Base-by-base conservation (phyloP, 495 filamentous ascomycete species). In the Penicillium odoratum region DNA sequence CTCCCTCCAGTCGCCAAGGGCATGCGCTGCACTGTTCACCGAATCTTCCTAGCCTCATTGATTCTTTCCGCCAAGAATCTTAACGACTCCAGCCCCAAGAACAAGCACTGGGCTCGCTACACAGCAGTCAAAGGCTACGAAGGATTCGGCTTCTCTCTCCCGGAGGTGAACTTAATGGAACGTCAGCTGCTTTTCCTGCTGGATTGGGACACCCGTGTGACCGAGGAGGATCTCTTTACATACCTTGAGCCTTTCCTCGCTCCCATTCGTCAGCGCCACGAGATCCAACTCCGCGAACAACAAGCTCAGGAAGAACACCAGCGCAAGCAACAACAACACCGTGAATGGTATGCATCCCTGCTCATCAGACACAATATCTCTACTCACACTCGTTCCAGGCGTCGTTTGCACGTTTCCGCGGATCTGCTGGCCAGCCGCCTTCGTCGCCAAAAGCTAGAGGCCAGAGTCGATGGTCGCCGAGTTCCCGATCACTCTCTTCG, bases 61-160 rank as follows among this genome's bases (percentile, higher is more conserved):
- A 91, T 91, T 59, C 82, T 91, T 30, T 85, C 88, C 8, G 88
- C 88, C 8, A 91, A 91, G 81, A 89, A 91, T 67, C 71, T 91
- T 47, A 91, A 91, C 65, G 88, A 91, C 77, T 96, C 93, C 48
- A 96, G 92, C 28, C 94, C 95, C 51, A 98, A 98, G 87, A 98
- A 98, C 83, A 98, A 97, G 85, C 94, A 98, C 80, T 98, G 94
- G 94, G 92, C 94, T 29, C 85, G 83, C 57, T 98, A 98, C 80
- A 93, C 89, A 51, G 73, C 76, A 42, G 86, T 94, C 56, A 84
- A 87, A 62, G 87, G 86, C 48, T 88, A 76, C 69, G 88, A 90
- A 47, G 84, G 78, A 54, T 98, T 98, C 70, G 89, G 93, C 59
- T 98, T 98, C 81, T 92, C 86, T 48, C 79, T 92, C 46, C 93